Conservation (phyloP, 495 filamentous ascomycete species). For the Polyplosphaeria fusca region DNA sequence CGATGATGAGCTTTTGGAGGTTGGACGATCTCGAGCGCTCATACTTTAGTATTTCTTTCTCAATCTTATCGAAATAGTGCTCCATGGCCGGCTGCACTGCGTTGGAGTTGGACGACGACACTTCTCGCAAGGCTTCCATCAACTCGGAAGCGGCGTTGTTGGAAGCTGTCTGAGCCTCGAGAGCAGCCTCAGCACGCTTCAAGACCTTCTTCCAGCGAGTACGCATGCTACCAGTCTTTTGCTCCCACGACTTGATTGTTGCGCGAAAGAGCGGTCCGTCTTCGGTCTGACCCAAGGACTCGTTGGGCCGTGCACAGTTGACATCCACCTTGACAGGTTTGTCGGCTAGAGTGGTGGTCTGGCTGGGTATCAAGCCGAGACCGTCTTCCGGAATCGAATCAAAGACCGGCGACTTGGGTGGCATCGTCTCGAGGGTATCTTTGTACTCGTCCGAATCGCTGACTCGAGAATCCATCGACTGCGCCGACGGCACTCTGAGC, state of each 20-base stretch:
- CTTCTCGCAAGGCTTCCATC: conserved; percentile 82
- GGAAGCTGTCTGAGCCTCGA: conserved; percentile 72
- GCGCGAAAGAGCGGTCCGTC: conserved; percentile 95
- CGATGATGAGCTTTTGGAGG: conserved; percentile 88
- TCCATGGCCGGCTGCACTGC: conserved; percentile 94
- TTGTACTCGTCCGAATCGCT: conserved; percentile 63
- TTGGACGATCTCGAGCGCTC: conserved; percentile 80
- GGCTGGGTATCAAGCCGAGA: conserved; percentile 41
- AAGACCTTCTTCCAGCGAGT: conserved; percentile 92
- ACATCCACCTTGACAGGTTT: conserved; percentile 81
- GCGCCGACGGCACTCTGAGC: conserved; percentile 74
- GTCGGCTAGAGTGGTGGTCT: conserved; percentile 43
- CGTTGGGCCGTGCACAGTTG: conserved; percentile 76
- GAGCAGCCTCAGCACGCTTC: conserved; percentile 82
- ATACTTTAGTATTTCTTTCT: conserved; percentile 81
- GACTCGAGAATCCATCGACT: conserved; percentile 73
- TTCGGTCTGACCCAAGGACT: conserved; percentile 81
- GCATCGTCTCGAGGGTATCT: conserved; percentile 40
- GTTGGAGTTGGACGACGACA: conserved; percentile 85
- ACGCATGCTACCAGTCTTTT: conserved; percentile 94
- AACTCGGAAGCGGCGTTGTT: conserved; percentile 82
- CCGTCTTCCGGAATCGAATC: conserved; percentile 48
- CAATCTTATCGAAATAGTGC: conserved; percentile 97
- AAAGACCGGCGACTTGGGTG: conserved; percentile 62
- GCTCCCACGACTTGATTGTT: conserved; percentile 93